Percentiles rank a stretch among this genome's conserved stretches.
phyloP scores from a whole-genome alignment of 495 filamentous ascomycete species.

The Neurospora intermedia region DNA sequence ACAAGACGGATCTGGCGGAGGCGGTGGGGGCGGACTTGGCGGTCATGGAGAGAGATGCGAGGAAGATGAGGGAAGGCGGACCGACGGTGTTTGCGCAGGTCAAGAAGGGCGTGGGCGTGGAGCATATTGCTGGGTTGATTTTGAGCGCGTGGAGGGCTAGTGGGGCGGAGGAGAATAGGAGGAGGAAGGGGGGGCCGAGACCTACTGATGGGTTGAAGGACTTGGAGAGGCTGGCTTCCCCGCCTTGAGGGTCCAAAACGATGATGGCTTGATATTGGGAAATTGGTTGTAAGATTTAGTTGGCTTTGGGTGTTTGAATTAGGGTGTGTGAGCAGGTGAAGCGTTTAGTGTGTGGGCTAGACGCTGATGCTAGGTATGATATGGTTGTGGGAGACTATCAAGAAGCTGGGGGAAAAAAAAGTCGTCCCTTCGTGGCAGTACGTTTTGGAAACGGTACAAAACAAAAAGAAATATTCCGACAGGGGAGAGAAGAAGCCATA shows the following conservation, averaged over 20 bases:
- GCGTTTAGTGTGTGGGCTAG: not conserved
- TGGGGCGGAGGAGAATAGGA: conserved; percentile 57
- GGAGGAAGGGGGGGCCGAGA: conserved; percentile 39
- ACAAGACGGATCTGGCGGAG: conserved; percentile 93
- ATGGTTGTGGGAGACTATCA: not conserved
- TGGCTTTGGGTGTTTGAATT: not conserved
- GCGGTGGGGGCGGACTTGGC: conserved; percentile 80
- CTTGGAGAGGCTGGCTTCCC: conserved; percentile 4
- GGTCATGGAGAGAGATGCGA: conserved; percentile 92
- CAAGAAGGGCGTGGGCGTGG: conserved; percentile 75
- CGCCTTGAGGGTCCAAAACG: not conserved
- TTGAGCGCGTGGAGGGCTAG: conserved; percentile 85
- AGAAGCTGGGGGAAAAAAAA: not conserved
- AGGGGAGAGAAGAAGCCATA: not conserved
- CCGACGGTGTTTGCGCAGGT: conserved; percentile 97
- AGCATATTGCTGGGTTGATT: conserved; percentile 79
- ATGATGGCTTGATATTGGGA: not conserved
- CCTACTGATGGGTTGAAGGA: conserved; percentile 37
- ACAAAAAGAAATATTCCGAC: not conserved
- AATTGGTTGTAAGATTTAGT: not conserved
- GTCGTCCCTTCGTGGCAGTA: no score
- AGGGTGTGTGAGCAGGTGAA: not conserved
- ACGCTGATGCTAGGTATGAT: not conserved
- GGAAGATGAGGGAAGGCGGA: conserved; percentile 91
- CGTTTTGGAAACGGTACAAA: not conserved